A percentile compares a stretch with the other conserved stretches of the same genome.
Conservation (phyloP, 306 rosid genomes). For the Ziziphus jujuba region DNA sequence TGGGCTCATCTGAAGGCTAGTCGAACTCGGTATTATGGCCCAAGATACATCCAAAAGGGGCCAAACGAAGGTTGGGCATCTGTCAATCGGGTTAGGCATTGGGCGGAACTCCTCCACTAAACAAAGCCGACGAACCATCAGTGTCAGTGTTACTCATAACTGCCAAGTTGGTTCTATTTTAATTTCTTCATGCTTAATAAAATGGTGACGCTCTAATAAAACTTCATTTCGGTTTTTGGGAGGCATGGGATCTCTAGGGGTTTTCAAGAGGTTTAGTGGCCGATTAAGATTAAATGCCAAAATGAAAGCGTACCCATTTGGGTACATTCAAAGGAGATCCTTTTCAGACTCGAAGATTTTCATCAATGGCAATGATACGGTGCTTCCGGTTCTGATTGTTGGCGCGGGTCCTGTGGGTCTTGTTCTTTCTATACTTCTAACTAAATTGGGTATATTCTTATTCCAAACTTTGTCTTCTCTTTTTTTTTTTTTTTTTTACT, state of each 20-base stretch:
- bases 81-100: too few species aligned
- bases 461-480: background rate
- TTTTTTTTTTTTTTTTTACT: background rate
- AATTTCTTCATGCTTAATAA: background rate
- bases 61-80: too few species aligned
- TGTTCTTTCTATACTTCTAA: conserved; percentile 75
- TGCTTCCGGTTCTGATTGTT: conserved; percentile 76
- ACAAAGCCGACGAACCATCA: background rate
- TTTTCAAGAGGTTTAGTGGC: conserved; percentile 38
- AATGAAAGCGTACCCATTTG: conserved; percentile 29
- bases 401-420: conserved; percentile 97
- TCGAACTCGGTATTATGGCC: too few species aligned
- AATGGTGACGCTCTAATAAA: conserved; percentile 17
- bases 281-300: conserved; percentile 29
- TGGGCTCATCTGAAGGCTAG: background rate
- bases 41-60: too few species aligned
- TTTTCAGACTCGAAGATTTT: conserved; percentile 43
- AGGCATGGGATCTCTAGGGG: conserved; percentile 49
- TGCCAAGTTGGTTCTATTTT: background rate
- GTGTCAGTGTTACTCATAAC: background rate
- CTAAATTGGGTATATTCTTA: conserved; percentile 62
- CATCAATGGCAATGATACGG: conserved; percentile 37
- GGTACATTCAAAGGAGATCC: conserved; percentile 46
- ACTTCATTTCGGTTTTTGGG: conserved; percentile 21
- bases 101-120: background rate